Base-by-base conservation (phyloP, 2,329 filamentous ascomycete species). In the Penicillium expansum region DNA sequence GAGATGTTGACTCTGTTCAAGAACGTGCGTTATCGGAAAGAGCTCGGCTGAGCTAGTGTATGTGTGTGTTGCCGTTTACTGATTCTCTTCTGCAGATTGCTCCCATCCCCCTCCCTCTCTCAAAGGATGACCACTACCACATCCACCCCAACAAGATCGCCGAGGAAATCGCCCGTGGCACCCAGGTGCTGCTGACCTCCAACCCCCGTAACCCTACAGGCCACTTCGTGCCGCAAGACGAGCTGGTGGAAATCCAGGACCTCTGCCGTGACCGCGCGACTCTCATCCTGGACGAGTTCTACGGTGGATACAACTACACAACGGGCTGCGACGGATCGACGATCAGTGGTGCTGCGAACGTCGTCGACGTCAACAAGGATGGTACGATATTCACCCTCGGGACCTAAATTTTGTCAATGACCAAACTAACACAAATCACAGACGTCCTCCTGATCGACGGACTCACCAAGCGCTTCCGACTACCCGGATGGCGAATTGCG, bases 121-220 rank as follows among this genome's bases (percentile, higher is more conserved):
- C 88, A 33, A 87, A 91, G 68, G 85, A 89, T 58, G 92, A 97
- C 71, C 88, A 88, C 63, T 97, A 97, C 77, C 91, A 95, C 70
- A 95, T 97, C 72, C 89, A 96, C 71, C 89, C 91, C 2, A 88
- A 96, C 74, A 95, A 94, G 79, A 94, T 97, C 68, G 89, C 89
- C 16, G 90, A 96, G 67, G 91, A 96, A 74, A 93, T 96, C 64
- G 86, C 90, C 43, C 87, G 92, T 64, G 91, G 91, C 63, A 91
- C 89, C 18, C 88, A 87, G 5, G 93, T 97, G 63, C 92, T 97
- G 67, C 78, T 97, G 61, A 97, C 93, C 35, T 96, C 92, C 1
- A 97, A 97, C 79, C 93, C 93, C 10, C 87, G 93, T 62, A 97
- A 97, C 76, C 93, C 93, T 0, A 97, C 93, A 2, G 93, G 93